Base-by-base conservation (phyloP, 2,329 filamentous ascomycete genomes). In the Colletotrichum tamarilloi region DNA sequence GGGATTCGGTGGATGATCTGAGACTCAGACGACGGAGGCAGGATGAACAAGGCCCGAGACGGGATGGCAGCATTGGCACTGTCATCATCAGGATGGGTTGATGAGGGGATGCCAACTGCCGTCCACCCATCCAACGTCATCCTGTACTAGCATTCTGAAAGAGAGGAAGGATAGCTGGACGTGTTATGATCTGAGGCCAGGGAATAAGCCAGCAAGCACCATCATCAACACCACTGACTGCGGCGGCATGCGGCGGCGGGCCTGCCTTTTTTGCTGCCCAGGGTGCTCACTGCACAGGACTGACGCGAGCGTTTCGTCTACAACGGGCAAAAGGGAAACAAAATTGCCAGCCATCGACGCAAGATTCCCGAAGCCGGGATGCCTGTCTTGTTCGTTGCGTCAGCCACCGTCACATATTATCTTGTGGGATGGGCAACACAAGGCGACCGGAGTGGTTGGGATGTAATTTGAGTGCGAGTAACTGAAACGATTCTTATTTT, bases 71-170 rank as follows among this genome's bases (percentile, higher is more conserved):
- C 59, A 49, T 22, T 46, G 35, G 24, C 59, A 62, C 28, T 49
- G 42, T 19, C 28, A 63, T 53, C 30, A 16, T 5, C 60, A 38
- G 68, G 55, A 62, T 22, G 35, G 57, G 32, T 38, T 49, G 68
- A 60, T 42, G 57, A 68, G 16, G 28, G 28, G 53, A 35, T 32
- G 52, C 49, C 63, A 67, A 71, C 24, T 62, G 66, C 66, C 66
- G 70, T 62, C 49, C 60, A 30, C 59, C 35, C 46, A 35, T 73
- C 67, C 67, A 73, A 70, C 70, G 70, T 73, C 70, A 73, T 70
- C 67, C 70, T 57, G 38, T 32, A 56, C 26, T 56, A 30, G 67
- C 14, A n/a, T 12, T 11, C 35, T 65, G 22, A 16, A n/a, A 70
- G 59, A 56, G 42, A 64, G 59, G 59, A 38, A 24, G 53, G n/a